phyloP scores from a whole-genome alignment of 345 rosid genomes.

The Viola odorata region DNA sequence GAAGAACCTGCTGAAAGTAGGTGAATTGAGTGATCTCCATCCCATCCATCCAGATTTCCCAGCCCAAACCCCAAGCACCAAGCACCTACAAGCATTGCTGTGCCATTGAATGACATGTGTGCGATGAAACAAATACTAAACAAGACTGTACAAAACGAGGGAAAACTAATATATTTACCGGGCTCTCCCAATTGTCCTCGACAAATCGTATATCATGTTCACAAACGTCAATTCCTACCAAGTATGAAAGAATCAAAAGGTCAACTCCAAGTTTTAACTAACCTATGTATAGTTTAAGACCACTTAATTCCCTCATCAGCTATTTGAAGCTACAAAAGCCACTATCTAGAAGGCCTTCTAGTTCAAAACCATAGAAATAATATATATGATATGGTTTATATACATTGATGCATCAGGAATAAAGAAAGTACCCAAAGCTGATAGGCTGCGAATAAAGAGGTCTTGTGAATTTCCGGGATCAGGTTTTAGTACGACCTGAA shows the following conservation, averaged over 20 bases:
- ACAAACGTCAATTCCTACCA: constrained; percentile 75
- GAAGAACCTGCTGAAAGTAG: constrained; percentile 90
- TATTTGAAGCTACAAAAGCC: not conserved
- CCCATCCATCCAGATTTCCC: constrained; percentile 99
- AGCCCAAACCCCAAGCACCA: constrained; percentile 99
- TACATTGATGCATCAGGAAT: no score
- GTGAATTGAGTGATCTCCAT: constrained; percentile 99
- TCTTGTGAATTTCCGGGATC: constrained; percentile 97
- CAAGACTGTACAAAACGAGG: not conserved
- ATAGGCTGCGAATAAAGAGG: constrained; percentile 78
- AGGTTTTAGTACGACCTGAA: constrained; percentile 88
- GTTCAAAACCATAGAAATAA: no score
- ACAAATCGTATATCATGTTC: constrained; percentile 90
- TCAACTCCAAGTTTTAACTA: not conserved
- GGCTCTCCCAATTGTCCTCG: constrained; percentile 99
- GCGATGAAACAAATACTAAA: not conserved
- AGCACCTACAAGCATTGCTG: constrained; percentile 56
- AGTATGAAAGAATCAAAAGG: constrained; percentile 8
- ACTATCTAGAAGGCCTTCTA: not conserved
- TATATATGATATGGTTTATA: no score
- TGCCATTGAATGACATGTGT: not conserved
- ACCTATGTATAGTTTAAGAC: no score
- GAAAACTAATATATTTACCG: constrained; percentile 40
- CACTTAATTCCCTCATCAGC: no score
- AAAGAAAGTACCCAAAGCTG: constrained; percentile 69